Conservation (phyloP, 768 basidiomycete genomes). For the Suillus spraguei region DNA sequence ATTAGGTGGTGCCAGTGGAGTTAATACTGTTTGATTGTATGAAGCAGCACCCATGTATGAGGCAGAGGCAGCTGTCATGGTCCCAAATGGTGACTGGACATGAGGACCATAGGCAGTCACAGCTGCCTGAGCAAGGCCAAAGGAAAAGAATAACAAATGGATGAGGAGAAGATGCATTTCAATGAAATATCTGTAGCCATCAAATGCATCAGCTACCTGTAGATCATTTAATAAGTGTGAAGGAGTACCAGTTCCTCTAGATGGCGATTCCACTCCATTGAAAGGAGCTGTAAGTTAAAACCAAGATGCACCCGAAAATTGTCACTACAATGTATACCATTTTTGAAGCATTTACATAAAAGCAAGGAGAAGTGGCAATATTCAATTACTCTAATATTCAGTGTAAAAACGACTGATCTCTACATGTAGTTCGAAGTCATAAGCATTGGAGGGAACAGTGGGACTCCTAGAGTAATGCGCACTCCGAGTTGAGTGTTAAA, state of each 20-base stretch:
- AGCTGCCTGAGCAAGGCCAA: slow-evolving; percentile 16
- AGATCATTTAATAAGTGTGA: not conserved
- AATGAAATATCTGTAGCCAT: not conserved
- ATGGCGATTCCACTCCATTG: not conserved
- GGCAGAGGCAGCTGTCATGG: slow-evolving; percentile 38
- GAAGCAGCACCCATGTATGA: slow-evolving; percentile 50
- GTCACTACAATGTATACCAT: slow-evolving; percentile 14
- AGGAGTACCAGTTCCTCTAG: slow-evolving; percentile 20
- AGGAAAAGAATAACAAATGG: slow-evolving; percentile 25
- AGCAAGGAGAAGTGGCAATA: not conserved
- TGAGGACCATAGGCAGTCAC: slow-evolving; percentile 29
- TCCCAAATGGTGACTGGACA: slow-evolving; percentile 27
- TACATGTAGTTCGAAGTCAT: too few species aligned
- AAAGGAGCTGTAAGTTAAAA: not conserved
- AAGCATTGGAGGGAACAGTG: too few species aligned
- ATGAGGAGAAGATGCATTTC: slow-evolving; percentile 27
- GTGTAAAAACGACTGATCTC: too few species aligned
- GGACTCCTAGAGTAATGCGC: too few species aligned
- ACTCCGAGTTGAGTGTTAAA: too few species aligned
- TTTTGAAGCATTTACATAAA: slow-evolving; percentile 13
- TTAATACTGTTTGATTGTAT: slow-evolving; percentile 53
- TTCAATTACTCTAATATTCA: too few species aligned
- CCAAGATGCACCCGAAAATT: not conserved
- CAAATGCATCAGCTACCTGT: not conserved
- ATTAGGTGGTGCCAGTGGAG: slow-evolving; percentile 50